A percentile compares a stretch with the other conserved stretches of the same genome.
phyloP scores from a whole-genome alignment of 202 grass and related monocot species.

The Hordeum pubiflorum region DNA sequence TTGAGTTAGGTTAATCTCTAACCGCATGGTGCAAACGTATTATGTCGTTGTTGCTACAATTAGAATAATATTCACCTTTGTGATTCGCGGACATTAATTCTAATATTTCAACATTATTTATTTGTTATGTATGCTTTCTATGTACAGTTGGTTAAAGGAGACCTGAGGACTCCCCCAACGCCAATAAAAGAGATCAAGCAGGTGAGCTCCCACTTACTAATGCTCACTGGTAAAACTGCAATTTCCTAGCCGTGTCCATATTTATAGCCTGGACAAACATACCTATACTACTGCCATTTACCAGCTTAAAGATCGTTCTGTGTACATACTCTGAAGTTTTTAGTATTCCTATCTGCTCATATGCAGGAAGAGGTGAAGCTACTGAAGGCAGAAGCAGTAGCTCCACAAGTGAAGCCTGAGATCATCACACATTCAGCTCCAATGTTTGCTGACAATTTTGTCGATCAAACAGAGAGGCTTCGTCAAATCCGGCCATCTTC shows the following conservation, averaged over 20 bases:
- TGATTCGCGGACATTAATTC: background rate
- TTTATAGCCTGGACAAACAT: background rate
- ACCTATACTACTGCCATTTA: too few species aligned
- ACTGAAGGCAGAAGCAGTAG: background rate
- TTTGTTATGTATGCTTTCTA: background rate
- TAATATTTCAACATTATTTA: background rate
- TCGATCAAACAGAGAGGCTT: constrained; percentile 43
- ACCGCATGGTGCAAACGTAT: background rate
- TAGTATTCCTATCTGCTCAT: constrained; percentile 2
- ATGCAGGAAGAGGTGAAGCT: constrained; percentile 44
- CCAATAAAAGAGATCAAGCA: constrained; percentile 43
- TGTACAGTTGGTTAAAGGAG: constrained; percentile 52
- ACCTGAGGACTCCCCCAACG: constrained; percentile 16
- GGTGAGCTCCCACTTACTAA: constrained; percentile 27
- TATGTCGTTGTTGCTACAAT: too few species aligned
- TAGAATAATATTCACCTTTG: too few species aligned
- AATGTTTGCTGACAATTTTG: constrained; percentile 25
- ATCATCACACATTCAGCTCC: constrained; percentile 48
- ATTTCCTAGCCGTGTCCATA: background rate
- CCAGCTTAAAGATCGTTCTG: background rate
- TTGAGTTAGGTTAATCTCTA: background rate
- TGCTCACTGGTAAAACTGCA: background rate
- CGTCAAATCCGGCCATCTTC: constrained; percentile 60
- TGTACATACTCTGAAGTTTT: background rate
- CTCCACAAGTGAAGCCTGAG: constrained; percentile 29